Conservation (phyloP, 352 stramenopile genomes). For the Blastocystis sp. region DNA sequence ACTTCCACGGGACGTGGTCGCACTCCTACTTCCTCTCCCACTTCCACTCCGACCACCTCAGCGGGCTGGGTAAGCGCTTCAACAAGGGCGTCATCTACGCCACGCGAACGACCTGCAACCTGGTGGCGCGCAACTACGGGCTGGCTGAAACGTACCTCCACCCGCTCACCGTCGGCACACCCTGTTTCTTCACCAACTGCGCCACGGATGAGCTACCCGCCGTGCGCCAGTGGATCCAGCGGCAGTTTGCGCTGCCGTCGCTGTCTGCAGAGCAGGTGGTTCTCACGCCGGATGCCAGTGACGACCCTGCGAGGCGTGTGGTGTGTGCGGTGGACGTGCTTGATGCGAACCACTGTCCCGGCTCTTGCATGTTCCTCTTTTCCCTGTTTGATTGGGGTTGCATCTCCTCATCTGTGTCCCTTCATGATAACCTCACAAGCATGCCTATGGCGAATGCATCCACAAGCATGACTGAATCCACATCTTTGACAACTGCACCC, state of each 20-base stretch:
- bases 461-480: no score
- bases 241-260: background rate
- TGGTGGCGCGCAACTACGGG: slow-evolving; percentile 21
- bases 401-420: no score
- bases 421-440: no score
- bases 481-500: no score
- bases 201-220: no score
- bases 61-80: background rate
- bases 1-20: slow-evolving; percentile 5
- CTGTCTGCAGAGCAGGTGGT: background rate
- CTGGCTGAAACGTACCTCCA: background rate
- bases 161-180: slow-evolving; percentile 13
- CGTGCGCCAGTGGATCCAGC: slow-evolving; percentile 3
- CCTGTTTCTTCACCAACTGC: slow-evolving; percentile 24
- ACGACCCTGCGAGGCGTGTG: background rate
- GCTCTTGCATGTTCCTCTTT: slow-evolving; percentile 52
- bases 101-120: slow-evolving; percentile 19
- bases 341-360: slow-evolving; percentile 50
- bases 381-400: slow-evolving; percentile 15
- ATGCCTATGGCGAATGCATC: no score
- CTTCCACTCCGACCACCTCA: slow-evolving; percentile 27
- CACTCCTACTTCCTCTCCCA: slow-evolving; percentile 25
- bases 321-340: slow-evolving; percentile 19
- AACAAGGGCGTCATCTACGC: slow-evolving; percentile 7
- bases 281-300: background rate